phyloP scores from a whole-genome alignment of 2,329 filamentous ascomycete genomes.

The Fusarium chaquense region DNA sequence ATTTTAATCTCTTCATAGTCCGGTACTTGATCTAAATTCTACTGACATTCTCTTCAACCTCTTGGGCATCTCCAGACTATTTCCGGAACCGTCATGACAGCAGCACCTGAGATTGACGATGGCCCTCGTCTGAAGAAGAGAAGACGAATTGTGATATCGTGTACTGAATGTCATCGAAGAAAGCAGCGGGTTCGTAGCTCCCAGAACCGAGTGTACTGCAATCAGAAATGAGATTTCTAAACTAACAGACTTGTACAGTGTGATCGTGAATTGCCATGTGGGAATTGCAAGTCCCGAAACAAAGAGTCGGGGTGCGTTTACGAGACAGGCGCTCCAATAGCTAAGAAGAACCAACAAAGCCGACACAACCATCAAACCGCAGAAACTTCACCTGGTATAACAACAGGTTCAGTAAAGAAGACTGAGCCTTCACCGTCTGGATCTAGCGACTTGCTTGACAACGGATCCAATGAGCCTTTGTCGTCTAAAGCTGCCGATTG shows the following conservation, averaged over 20 bases:
- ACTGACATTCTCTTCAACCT: not conserved
- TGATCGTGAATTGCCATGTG: slow-evolving; percentile 69
- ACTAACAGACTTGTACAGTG: slow-evolving; percentile 56
- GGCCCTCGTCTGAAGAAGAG: slow-evolving; percentile 60
- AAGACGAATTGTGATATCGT: slow-evolving; percentile 71
- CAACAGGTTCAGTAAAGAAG: not conserved
- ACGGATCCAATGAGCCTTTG: slow-evolving; percentile 50
- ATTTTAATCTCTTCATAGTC: not conserved
- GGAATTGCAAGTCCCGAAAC: slow-evolving; percentile 69
- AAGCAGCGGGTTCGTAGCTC: slow-evolving; percentile 66
- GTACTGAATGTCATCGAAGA: slow-evolving; percentile 72
- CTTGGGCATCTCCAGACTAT: not conserved
- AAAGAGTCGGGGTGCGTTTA: slow-evolving; percentile 69
- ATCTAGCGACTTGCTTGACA: slow-evolving; percentile 2
- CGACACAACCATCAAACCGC: slow-evolving; percentile 3
- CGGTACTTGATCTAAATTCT: not conserved
- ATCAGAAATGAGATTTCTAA: not conserved
- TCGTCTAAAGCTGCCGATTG: slow-evolving; percentile 61
- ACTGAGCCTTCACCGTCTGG: not conserved
- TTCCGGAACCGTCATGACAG: slow-evolving; percentile 21
- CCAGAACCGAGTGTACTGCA: too few relatives aligned
- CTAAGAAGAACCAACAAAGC: slow-evolving; percentile 45
- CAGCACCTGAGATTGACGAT: not conserved
- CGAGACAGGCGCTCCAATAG: slow-evolving; percentile 63
- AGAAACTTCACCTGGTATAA: not conserved